A percentile compares a stretch with the other conserved stretches of the same genome.
Conservation (phyloP, 192 early-diverging fungal genomes). For the Backusella psychrophila region DNA sequence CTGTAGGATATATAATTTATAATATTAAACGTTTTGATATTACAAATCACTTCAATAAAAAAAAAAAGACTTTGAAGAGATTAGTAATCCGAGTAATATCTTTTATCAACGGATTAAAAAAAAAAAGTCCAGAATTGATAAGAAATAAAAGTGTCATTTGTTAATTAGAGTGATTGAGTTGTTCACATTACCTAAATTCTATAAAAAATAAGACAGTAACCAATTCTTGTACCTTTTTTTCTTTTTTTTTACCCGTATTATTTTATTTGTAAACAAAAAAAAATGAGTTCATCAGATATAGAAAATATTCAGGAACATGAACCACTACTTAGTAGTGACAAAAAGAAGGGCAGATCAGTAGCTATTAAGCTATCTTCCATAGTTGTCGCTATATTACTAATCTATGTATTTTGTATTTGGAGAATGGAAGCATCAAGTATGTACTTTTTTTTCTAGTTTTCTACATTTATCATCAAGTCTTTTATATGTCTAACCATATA, state of each 20-base stretch:
- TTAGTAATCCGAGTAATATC: neutral
- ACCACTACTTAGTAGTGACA: neutral
- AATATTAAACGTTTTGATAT: neutral
- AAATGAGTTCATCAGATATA: neutral
- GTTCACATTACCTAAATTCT: neutral
- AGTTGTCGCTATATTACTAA: neutral
- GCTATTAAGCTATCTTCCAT: neutral
- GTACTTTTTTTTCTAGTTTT: neutral
- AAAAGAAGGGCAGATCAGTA: neutral
- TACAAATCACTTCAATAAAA: neutral
- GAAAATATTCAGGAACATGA: neutral
- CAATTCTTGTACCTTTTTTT: neutral
- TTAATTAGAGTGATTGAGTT: neutral
- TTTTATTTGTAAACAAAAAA: neutral
- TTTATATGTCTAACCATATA: neutral
- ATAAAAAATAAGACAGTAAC: neutral
- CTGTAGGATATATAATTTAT: neutral
- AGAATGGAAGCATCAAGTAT: neutral
- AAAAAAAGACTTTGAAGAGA: neutral
- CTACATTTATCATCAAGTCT: neutral
- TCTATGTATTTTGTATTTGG: neutral
- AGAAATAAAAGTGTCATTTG: neutral
- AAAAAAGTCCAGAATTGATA: neutral
- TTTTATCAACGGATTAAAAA: neutral
- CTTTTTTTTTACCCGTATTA: neutral